Conservation (phyloP, 805 yeast genomes). For the Pichia paraexigua region DNA sequence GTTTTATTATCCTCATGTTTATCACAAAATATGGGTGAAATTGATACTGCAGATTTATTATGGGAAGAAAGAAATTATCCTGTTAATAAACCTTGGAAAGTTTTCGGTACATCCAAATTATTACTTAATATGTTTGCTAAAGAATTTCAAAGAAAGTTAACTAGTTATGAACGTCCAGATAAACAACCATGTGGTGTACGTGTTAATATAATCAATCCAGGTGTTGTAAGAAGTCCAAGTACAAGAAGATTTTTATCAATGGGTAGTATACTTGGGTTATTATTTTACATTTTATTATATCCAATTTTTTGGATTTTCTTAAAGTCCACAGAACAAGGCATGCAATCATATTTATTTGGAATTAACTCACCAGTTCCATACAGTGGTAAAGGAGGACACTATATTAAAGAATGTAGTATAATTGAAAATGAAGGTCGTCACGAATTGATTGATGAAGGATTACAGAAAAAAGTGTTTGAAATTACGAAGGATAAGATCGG, state of each 20-base stretch:
- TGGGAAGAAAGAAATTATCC: constrained; percentile 58
- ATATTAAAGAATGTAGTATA: constrained; percentile 66
- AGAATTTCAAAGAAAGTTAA: constrained; percentile 65
- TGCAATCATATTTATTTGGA: constrained; percentile 67
- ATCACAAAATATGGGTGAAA: constrained; percentile 62
- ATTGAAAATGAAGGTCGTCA: constrained; percentile 42
- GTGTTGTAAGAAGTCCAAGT: constrained; percentile 81
- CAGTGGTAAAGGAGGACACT: constrained; percentile 54
- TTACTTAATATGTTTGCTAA: constrained; percentile 66
- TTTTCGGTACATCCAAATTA: constrained; percentile 77
- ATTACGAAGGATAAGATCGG: constrained; percentile 52
- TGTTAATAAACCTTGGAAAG: constrained; percentile 55
- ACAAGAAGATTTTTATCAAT: constrained; percentile 69
- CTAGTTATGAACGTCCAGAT: constrained; percentile 57
- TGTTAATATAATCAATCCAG: constrained; percentile 80
- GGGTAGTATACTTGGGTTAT: constrained; percentile 56
- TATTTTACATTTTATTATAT: constrained; percentile 59
- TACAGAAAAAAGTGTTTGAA: constrained; percentile 55
- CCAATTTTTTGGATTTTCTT: constrained; percentile 81
- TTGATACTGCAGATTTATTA: constrained; percentile 56
- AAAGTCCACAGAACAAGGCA: constrained; percentile 70
- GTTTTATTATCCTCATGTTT: constrained; percentile 73
- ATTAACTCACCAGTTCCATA: constrained; percentile 64
- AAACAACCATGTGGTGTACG: constrained; percentile 62
- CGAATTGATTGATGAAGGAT: constrained; percentile 52